Base-by-base conservation (phyloP, 2,329 filamentous ascomycete species). In the Exophiala mesophila region DNA sequence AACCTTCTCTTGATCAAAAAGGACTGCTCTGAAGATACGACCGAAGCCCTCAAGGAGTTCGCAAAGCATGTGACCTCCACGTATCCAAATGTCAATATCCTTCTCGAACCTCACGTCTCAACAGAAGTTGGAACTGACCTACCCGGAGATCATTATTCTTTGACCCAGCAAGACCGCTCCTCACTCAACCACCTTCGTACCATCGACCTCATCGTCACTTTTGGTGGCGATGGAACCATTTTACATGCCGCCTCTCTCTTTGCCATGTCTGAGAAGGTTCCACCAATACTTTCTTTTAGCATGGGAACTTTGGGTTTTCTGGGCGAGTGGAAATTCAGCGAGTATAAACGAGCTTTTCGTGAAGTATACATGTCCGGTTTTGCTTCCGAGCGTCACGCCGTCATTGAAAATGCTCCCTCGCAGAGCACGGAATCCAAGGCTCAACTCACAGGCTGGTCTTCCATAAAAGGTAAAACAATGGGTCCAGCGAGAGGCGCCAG, bases 241-340 rank as follows among this genome's bases (percentile, higher is more conserved):
- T 66, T 95, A 34, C 85, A 86, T 46, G 88, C 88, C 0, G 84
- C 87, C 2, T 89, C 85, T 40, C 74, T 96, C 4, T 97, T 94
- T 67, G 88, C 88, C 45, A 83, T 86, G 26, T 81, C 85, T 32
- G 73, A 77, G 2, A 80, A 80, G 31, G 90, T 98, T 0, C 92
- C 92, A 0, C 92, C 92, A 0, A 85, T 98, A 23, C 71, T 98
- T 5, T 88, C 87, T 1, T 98, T 98, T 60, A 94, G 88, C 61
- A 96, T 98, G 87, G 92, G 92, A 4, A 94, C 90, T 0, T 70
- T 98, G 1, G 92, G 92, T 0, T 98, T 98, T 55, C 69, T 98
- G 5, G 89, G 90, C 12, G 90, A 97, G 65, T 98, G 90, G 89
- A 94, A 92, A 57, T 97, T 97, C 61, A 73, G 74, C 5, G 89